Base-by-base conservation (phyloP, 768 basidiomycete genomes). In the Boletus sp. region DNA sequence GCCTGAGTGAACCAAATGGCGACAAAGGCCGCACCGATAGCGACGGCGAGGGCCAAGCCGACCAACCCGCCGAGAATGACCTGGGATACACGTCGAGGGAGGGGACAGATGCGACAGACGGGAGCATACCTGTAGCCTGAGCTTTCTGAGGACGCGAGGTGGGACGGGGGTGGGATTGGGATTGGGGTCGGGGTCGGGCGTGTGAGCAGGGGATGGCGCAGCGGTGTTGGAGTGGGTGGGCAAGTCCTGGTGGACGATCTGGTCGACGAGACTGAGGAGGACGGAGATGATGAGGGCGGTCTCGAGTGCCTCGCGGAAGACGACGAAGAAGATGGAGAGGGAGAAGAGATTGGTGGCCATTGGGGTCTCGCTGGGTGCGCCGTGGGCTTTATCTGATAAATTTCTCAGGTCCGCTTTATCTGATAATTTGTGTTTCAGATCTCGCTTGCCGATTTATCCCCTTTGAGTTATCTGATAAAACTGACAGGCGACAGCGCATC, bases 1-100 rank as follows among this genome's bases (percentile, higher is more conserved):
- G 95, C 87, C 64, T 90, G 83, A 30, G 93, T 98, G 74, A 96
- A 98, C 88, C 93, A 98, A 39, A 97, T 81, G 7, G 89, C 93
- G 57, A 98, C 88, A 72, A 96, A 98, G 2, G 92, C 85, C 13
- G 90, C 93, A 33, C 95, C 96, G 55, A 98, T 86, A 34, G 86
- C 80, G 23, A 91, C 69, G 6, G 96, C 87, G 42, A 93, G 74
- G 55, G 88, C 68, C n/a, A 98, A 76, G 8, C 96, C 96, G 25
- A 81, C 58, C 7, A 74, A 72, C 2, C 89, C 82, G 14, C 93
- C 93, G n/a, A 82, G 62, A 67, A 92, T 83, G 51, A 95, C 89
- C 84, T 93, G 47, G 2, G 14, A 30, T 4, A 32, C 44, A 4
- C n/a, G 46, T 46, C 21, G 15, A 21, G 50, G 4, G 1, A 6